These are phyloP conservation scores for Coemansia sp. DNA, from an alignment of 192 early-diverging fungal genomes.

Conservation along the genomic window DNA sequence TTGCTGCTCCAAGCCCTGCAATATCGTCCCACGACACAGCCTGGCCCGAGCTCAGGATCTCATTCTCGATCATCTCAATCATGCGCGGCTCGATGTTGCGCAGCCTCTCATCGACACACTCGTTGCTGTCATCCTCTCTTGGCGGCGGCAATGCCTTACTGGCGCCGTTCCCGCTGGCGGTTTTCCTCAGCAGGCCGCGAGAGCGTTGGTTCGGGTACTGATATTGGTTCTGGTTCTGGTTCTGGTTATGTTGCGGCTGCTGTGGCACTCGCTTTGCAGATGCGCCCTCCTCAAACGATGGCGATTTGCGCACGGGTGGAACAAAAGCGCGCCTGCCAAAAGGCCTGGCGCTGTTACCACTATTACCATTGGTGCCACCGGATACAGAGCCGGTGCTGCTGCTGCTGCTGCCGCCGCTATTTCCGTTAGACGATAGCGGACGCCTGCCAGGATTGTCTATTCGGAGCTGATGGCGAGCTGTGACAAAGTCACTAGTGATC, in stretches of 20 bases:
- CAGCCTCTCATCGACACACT: slow-evolving; percentile 67
- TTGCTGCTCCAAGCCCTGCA: slow-evolving; percentile 81
- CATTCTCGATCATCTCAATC: slow-evolving; percentile 87
- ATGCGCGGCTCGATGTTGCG: slow-evolving; percentile 85
- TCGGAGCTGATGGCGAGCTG: slow-evolving; percentile 36
- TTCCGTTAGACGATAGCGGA: slow-evolving; percentile 10
- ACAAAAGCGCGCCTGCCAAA: slow-evolving; percentile 19
- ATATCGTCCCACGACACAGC: slow-evolving; percentile 82
- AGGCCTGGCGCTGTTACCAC: neutral
- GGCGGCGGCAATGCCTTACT: neutral
- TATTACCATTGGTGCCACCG: neutral
- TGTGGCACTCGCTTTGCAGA: slow-evolving; percentile 21
- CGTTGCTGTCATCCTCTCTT: neutral
- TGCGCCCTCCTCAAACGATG: slow-evolving; percentile 4
- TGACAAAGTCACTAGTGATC: slow-evolving; percentile 29
- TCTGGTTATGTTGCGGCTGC: slow-evolving; percentile 15
- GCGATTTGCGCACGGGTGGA: slow-evolving; percentile 31
- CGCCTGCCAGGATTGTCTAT: slow-evolving; percentile 31
- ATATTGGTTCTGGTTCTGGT: too few species aligned
- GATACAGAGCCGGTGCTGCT: neutral
- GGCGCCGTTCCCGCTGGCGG: slow-evolving; percentile 2
- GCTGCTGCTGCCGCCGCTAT: neutral
- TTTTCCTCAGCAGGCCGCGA: neutral
- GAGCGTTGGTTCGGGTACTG: neutral
- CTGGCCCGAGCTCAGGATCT: slow-evolving; percentile 69